Percentiles rank a stretch among this genome's conserved stretches.
phyloP scores from a whole-genome alignment of 2,329 filamentous ascomycete species.

The Colletotrichum incanum region DNA sequence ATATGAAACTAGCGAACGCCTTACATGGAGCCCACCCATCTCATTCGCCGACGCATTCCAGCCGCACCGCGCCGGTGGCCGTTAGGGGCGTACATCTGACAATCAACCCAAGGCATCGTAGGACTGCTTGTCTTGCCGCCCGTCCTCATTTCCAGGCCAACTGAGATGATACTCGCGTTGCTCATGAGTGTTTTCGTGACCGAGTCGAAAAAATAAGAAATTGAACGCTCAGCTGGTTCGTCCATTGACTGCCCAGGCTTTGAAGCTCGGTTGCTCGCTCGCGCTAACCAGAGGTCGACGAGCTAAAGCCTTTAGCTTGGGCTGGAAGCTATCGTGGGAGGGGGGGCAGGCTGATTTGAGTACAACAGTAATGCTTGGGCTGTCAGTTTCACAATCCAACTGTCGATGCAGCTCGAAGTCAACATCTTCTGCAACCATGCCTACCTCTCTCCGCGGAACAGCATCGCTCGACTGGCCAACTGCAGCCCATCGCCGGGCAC shows the following conservation, averaged over 20 bases:
- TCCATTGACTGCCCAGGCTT: too few species aligned
- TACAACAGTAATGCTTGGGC: too few species aligned
- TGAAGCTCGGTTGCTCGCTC: background rate
- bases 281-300: background rate
- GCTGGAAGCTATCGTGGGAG: background rate
- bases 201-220: too few species aligned
- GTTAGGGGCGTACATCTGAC: background rate
- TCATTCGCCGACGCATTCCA: background rate
- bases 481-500: background rate
- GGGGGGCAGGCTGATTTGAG: background rate
- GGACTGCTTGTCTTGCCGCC: too few species aligned
- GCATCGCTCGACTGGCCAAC: background rate
- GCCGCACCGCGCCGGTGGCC: constrained; percentile 5
- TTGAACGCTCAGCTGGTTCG: too few species aligned
- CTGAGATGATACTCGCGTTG: too few species aligned
- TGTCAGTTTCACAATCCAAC: background rate
- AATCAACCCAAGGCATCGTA: too few species aligned
- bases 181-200: too few species aligned
- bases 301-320: background rate
- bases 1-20: constrained; percentile 7
- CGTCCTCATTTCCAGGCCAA: background rate
- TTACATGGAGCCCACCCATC: background rate
- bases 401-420: background rate
- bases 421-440: background rate
- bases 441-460: background rate